Percentiles rank a stretch among this genome's conserved stretches.
Evolutionary conservation across 2,329 filamentous ascomycete genomes (phyloP).

Genomic region (Fusarium keratoplasticum): DNA sequence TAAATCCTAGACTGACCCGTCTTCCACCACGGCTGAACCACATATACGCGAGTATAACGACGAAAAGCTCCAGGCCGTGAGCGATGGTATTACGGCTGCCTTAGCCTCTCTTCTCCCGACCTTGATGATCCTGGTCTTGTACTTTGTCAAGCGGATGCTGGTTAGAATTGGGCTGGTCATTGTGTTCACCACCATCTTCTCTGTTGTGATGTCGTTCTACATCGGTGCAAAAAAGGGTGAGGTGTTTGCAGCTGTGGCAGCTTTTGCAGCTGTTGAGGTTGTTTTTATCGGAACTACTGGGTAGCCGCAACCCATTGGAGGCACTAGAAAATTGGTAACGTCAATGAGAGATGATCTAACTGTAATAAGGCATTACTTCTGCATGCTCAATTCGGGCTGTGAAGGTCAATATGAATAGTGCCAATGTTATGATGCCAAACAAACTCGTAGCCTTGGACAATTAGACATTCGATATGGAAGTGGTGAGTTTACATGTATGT

Average conservation of each 20-base stretch:
- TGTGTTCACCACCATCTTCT: not conserved
- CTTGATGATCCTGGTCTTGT: not conserved
- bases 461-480: not conserved
- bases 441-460: not conserved
- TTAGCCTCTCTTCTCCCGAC: not conserved
- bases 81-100: not conserved
- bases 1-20: not conserved
- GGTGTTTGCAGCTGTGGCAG: not conserved
- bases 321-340: no score
- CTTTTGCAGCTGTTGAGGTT: not conserved
- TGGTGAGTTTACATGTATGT: not conserved
- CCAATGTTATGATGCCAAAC: not conserved
- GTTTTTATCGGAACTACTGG: not conserved
- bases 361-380: not conserved
- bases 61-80: not conserved
- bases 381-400: not conserved
- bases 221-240: not conserved
- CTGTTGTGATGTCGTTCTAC: not conserved
- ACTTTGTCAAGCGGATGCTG: not conserved
- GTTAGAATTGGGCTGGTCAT: not conserved
- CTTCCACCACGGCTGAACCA: not conserved
- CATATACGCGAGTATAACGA: not conserved
- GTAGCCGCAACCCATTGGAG: no score
- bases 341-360: no score
- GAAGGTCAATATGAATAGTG: not conserved